Evolutionary conservation across 352 stramenopile species (phyloP).

Genomic region (Pythium chondricola): DNA sequence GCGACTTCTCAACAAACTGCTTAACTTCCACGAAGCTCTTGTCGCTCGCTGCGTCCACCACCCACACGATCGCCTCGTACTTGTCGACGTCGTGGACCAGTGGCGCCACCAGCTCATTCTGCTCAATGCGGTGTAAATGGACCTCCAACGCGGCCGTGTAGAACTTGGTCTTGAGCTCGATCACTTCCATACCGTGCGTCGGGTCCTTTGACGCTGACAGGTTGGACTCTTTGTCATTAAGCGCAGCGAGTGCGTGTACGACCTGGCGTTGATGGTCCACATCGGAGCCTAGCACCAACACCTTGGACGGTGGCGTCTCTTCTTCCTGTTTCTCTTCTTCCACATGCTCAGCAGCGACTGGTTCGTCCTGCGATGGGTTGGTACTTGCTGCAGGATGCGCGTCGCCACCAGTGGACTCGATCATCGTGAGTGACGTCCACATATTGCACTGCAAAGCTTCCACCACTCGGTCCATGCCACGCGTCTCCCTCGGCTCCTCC

Average conservation of each 20-base stretch:
- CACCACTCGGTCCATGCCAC: conserved; percentile 52
- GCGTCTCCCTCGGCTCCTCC: conserved; percentile 29
- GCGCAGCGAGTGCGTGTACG: not conserved
- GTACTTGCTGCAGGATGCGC: not conserved
- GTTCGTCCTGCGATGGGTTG: not conserved
- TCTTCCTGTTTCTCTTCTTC: conserved; percentile 1
- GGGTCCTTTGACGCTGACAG: too few species aligned
- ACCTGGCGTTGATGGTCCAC: conserved; percentile 4
- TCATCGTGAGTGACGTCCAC: conserved; percentile 63
- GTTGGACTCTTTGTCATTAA: not conserved
- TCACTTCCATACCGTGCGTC: conserved; percentile 2
- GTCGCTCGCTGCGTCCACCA: conserved; percentile 16
- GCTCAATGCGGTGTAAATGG: conserved; percentile 13
- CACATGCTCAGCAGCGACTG: not conserved
- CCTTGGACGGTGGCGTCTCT: conserved; percentile 2
- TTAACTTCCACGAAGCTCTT: conserved; percentile 20
- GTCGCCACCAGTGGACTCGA: not conserved
- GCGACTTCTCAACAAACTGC: conserved; percentile 17
- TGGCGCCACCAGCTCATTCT: conserved; percentile 15
- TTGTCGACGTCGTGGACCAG: conserved; percentile 15
- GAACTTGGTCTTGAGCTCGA: conserved; percentile 22
- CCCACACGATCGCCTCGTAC: conserved; percentile 25
- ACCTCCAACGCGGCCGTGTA: conserved; percentile 19
- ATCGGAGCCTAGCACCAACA: conserved; percentile 19
- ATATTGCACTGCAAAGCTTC: conserved; percentile 73